Evolutionary conservation across 2,329 filamentous ascomycete species (phyloP).

Genomic region (Zelopaecilomyces penicillatus): DNA sequence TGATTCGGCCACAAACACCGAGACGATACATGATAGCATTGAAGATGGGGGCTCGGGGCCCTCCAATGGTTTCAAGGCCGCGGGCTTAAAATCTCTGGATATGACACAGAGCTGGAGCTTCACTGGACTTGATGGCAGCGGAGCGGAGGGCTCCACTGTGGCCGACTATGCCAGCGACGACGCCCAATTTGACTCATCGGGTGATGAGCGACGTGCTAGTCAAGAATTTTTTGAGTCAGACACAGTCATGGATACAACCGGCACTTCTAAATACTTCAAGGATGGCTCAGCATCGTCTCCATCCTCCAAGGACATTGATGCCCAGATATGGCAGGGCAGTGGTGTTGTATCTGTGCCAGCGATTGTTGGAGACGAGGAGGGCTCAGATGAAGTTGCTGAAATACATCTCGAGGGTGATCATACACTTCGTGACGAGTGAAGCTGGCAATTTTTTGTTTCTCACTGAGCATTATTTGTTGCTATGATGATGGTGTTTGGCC

Average conservation of each 20-base stretch:
- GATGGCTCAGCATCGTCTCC: constrained; percentile 1
- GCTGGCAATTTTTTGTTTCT: no score
- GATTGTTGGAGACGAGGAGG: constrained; percentile 23
- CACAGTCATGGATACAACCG: constrained; percentile 20
- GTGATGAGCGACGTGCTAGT: constrained; percentile 22
- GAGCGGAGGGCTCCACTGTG: constrained; percentile 21
- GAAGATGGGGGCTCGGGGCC: constrained; percentile 42
- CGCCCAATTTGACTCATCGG: constrained; percentile 33
- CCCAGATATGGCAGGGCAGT: constrained; percentile 25
- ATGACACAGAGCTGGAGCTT: constrained; percentile 41
- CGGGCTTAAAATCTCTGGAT: constrained; percentile 22
- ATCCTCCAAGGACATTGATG: constrained; percentile 19
- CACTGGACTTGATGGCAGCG: constrained; percentile 24
- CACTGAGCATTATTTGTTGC: no score
- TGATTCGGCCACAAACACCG: constrained; percentile 14
- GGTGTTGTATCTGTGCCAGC: constrained; percentile 32
- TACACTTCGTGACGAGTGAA: not conserved
- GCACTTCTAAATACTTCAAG: constrained; percentile 4
- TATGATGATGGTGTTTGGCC: no score
- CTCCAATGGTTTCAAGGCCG: constrained; percentile 23
- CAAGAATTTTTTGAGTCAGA: constrained; percentile 20
- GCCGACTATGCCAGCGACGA: constrained; percentile 35
- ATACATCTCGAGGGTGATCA: constrained; percentile 39
- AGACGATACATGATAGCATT: constrained; percentile 32
- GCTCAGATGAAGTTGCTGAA: constrained; percentile 40